A percentile compares a stretch with the other conserved stretches of the same genome.
Evolutionary conservation across 345 rosid genomes (phyloP).

Genomic region (Turnera subulata): DNA sequence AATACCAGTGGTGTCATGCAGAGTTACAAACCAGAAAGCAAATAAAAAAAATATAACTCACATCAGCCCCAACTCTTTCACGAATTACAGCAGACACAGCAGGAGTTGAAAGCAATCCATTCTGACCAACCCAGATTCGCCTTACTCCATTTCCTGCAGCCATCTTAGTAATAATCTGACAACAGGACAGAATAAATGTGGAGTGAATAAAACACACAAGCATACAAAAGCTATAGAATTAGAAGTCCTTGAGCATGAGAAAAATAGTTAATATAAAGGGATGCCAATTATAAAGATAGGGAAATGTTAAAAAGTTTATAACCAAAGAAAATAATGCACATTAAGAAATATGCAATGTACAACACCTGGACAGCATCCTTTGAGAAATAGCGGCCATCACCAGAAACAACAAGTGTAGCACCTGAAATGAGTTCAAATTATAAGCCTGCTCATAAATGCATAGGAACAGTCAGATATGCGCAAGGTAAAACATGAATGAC

Average conservation of each 20-base stretch:
- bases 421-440: conserved; percentile 32
- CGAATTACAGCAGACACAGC: conserved; percentile 98
- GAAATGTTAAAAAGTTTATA: not conserved
- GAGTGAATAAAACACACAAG: too few relatives aligned
- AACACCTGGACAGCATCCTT: conserved; percentile 92
- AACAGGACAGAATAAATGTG: not conserved
- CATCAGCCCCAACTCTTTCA: conserved; percentile 86
- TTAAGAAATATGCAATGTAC: not conserved
- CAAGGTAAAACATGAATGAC: not conserved
- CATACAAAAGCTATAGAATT: too few relatives aligned
- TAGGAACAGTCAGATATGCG: not conserved
- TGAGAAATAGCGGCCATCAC: conserved; percentile 97
- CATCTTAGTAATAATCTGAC: conserved; percentile 84
- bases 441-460: not conserved
- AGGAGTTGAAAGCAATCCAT: conserved; percentile 96
- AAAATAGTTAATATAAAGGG: too few relatives aligned
- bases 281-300: too few relatives aligned
- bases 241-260: too few relatives aligned
- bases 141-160: conserved; percentile 96
- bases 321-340: not conserved
- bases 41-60: conserved; percentile 37
- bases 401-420: conserved; percentile 96
- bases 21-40: not conserved
- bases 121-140: conserved; percentile 93
- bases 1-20: too few relatives aligned